These are phyloP conservation scores for Naganishia antarctica DNA, from an alignment of 768 basidiomycete genomes.

Conservation along the genomic window DNA sequence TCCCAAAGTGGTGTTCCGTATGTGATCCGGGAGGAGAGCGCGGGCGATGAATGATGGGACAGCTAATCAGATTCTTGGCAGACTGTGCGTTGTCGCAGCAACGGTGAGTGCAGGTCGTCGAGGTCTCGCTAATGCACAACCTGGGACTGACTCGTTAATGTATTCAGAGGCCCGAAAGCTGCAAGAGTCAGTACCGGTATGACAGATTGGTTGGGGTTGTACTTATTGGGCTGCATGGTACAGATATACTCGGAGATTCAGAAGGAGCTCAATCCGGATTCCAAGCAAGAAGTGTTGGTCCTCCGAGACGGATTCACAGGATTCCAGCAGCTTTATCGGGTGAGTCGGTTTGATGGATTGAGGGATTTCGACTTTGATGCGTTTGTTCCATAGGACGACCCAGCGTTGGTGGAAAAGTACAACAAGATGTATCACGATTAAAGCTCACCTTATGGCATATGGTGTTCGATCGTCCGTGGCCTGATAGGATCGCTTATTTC, in stretches of 20 bases:
- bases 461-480: too few species aligned
- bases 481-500: too few species aligned
- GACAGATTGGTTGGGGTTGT: not conserved
- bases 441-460: not conserved
- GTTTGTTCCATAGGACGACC: slow-evolving; percentile 43
- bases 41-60: not conserved
- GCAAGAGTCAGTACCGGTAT: slow-evolving; percentile 37
- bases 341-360: too few species aligned
- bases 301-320: slow-evolving; percentile 48
- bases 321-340: slow-evolving; percentile 41
- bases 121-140: slow-evolving; percentile 9
- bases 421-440: slow-evolving; percentile 36
- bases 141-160: not conserved
- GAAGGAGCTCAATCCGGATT: slow-evolving; percentile 28
- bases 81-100: slow-evolving; percentile 47
- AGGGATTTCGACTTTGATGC: too few species aligned
- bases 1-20: slow-evolving; percentile 43
- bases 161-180: slow-evolving; percentile 44
- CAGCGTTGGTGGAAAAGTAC: slow-evolving; percentile 47
- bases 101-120: slow-evolving; percentile 16
- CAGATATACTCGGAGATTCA: slow-evolving; percentile 47
- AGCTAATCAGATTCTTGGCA: slow-evolving; percentile 14
- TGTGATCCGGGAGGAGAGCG: slow-evolving; percentile 11
- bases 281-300: slow-evolving; percentile 41
- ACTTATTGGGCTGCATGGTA: not conserved